phyloP scores from a whole-genome alignment of 768 basidiomycete species.

The Clathrus columnatus region DNA sequence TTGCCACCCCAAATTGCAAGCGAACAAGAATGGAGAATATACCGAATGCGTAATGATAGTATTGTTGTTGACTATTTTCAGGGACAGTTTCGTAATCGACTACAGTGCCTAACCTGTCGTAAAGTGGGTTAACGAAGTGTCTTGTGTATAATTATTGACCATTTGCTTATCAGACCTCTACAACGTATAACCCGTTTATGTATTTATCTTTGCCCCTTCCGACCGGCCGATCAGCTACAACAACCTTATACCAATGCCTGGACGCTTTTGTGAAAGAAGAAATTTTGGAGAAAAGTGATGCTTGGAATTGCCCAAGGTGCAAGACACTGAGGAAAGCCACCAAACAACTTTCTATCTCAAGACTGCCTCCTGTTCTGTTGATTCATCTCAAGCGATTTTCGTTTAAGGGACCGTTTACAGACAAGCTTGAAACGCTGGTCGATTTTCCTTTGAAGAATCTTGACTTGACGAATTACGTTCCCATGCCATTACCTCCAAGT shows the following conservation, averaged over 20 bases:
- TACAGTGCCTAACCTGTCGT: slow-evolving; percentile 85
- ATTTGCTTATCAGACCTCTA: slow-evolving; percentile 64
- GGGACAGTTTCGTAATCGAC: slow-evolving; percentile 85
- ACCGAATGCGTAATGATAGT: slow-evolving; percentile 84
- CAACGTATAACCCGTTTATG: slow-evolving; percentile 95
- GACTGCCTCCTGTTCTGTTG: slow-evolving; percentile 85
- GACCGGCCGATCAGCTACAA: slow-evolving; percentile 43
- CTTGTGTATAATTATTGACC: slow-evolving; percentile 11
- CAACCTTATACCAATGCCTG: slow-evolving; percentile 72
- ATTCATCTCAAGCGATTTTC: slow-evolving; percentile 93
- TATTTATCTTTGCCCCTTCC: slow-evolving; percentile 90
- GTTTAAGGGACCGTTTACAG: slow-evolving; percentile 83
- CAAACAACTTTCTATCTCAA: slow-evolving; percentile 82
- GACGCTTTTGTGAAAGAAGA: slow-evolving; percentile 88
- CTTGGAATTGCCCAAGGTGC: slow-evolving; percentile 96
- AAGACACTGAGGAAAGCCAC: slow-evolving; percentile 79
- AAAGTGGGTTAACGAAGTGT: slow-evolving; percentile 43
- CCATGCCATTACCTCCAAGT: slow-evolving; percentile 63
- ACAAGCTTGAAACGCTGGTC: slow-evolving; percentile 92
- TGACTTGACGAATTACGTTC: slow-evolving; percentile 76
- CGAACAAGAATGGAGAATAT: slow-evolving; percentile 88
- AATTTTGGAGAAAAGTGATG: slow-evolving; percentile 84
- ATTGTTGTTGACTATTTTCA: slow-evolving; percentile 96
- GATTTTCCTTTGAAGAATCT: slow-evolving; percentile 69
- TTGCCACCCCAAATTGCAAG: slow-evolving; percentile 82